A percentile compares a stretch with the other conserved stretches of the same genome.
phyloP scores from a whole-genome alignment of 164 flowering plant species.

The Warburgia ugandensis region DNA sequence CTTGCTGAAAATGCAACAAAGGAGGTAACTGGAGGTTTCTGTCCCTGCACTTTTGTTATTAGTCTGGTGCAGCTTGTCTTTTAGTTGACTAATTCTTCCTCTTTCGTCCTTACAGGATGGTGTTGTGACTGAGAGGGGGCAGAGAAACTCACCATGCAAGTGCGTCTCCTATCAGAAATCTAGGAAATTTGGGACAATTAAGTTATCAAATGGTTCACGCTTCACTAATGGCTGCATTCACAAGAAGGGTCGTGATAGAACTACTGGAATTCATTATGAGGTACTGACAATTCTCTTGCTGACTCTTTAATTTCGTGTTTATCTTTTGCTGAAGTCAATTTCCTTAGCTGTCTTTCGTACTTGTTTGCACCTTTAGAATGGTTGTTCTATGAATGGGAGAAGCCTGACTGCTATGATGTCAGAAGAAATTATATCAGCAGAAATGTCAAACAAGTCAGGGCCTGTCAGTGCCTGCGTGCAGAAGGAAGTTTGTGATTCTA shows the following conservation, averaged over 20 bases:
- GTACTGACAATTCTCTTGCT: neutral
- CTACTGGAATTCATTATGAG: too few relatives aligned
- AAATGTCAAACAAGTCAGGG: conserved; percentile 10
- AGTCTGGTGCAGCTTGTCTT: neutral
- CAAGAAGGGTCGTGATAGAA: neutral
- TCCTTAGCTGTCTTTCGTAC: neutral
- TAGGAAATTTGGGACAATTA: neutral
- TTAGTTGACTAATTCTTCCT: neutral
- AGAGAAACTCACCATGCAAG: conserved; percentile 6
- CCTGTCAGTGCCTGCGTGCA: conserved; percentile 8
- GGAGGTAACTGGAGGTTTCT: conserved; percentile 22
- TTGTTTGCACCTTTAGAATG: conserved; percentile 19
- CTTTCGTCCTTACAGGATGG: conserved; percentile 16
- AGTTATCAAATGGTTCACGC: conserved; percentile 10
- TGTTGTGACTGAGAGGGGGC: conserved; percentile 8
- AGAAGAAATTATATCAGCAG: conserved; percentile 3
- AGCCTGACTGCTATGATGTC: conserved; percentile 4
- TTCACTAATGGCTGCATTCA: neutral
- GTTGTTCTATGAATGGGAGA: conserved; percentile 3
- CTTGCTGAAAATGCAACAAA: conserved; percentile 5
- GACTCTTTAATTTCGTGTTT: neutral
- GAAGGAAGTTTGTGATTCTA: conserved; percentile 5
- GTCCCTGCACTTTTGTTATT: neutral
- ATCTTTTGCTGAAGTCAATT: neutral
- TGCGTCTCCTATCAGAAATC: neutral